A percentile compares a stretch with the other conserved stretches of the same genome.
These are phyloP conservation scores for Echeveria elegans DNA, from an alignment of 164 flowering plant genomes.

Conservation along the genomic window DNA sequence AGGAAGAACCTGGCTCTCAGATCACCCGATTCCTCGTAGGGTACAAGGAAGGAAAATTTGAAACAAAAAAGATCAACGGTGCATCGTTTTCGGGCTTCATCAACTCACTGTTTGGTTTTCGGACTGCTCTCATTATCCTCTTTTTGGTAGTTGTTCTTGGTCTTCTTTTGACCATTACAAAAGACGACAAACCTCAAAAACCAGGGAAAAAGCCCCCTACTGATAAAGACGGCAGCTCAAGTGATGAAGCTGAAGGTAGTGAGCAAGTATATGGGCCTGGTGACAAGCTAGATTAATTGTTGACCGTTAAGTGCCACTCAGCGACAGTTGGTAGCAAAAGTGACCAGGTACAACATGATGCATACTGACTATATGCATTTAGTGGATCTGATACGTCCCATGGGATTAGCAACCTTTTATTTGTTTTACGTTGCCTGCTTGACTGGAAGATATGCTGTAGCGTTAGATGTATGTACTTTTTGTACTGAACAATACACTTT, in stretches of 20 bases:
- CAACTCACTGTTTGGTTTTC: constrained; percentile 36
- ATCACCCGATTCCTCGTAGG: constrained; percentile 62
- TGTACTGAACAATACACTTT: no score
- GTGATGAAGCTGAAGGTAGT: constrained; percentile 20
- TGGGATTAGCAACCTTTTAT: no score
- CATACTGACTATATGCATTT: background rate
- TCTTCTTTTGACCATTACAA: constrained; percentile 35
- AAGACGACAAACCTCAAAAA: constrained; percentile 24
- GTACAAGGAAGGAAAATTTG: constrained; percentile 53
- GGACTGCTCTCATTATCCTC: constrained; percentile 30
- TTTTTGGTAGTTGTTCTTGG: constrained; percentile 47
- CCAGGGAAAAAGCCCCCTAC: constrained; percentile 21
- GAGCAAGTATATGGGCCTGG: constrained; percentile 24
- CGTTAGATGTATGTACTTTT: no score
- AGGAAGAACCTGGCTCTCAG: constrained; percentile 53
- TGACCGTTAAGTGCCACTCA: background rate
- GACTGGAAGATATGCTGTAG: no score
- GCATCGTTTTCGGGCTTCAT: constrained; percentile 48
- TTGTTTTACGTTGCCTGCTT: no score
- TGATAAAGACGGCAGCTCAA: constrained; percentile 22
- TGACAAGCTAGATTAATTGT: constrained; percentile 58
- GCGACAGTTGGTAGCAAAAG: background rate
- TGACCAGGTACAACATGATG: background rate
- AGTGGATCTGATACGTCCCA: background rate
- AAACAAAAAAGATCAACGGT: constrained; percentile 33